A percentile compares a stretch with the other conserved stretches of the same genome.
Conservation (phyloP, 139 green algal genomes). For the Nannochloris sp. region DNA sequence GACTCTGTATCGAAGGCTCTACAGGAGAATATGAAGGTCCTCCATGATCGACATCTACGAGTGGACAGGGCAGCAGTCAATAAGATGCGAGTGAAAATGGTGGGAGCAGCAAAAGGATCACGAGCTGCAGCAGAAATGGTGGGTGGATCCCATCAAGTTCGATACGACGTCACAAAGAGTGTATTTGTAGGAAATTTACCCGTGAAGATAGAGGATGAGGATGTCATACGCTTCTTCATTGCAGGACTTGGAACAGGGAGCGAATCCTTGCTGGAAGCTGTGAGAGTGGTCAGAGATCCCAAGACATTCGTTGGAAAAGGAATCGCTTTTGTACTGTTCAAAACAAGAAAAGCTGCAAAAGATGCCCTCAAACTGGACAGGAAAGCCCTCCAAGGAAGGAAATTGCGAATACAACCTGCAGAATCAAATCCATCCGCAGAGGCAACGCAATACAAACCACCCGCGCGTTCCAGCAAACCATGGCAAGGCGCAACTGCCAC, state of each 20-base stretch:
- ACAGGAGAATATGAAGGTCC: constrained; percentile 60
- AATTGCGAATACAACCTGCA: constrained; percentile 29
- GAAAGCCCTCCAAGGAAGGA: constrained; percentile 24
- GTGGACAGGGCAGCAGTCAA: constrained; percentile 58
- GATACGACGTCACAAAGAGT: constrained; percentile 59
- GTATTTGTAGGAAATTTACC: constrained; percentile 86
- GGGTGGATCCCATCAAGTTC: constrained; percentile 8
- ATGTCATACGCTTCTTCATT: constrained; percentile 50
- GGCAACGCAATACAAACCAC: background rate
- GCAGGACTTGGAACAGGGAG: constrained; percentile 4
- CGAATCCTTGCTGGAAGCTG: constrained; percentile 52
- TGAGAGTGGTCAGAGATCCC: constrained; percentile 72
- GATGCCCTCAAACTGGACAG: constrained; percentile 32
- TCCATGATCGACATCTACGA: constrained; percentile 65
- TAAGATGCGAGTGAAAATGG: constrained; percentile 14
- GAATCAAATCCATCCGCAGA: background rate
- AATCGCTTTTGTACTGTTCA: constrained; percentile 70
- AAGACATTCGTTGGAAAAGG: constrained; percentile 62
- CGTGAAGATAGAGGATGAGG: constrained; percentile 59
- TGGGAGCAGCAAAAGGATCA: constrained; percentile 3
- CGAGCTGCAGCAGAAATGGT: constrained; percentile 6
- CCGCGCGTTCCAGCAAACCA: background rate
- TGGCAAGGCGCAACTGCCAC: constrained; percentile 47
- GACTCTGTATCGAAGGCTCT: constrained; percentile 38
- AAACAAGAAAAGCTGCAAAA: constrained; percentile 18